Percentiles rank a stretch among this genome's conserved stretches.
Evolutionary conservation across 345 rosid genomes (phyloP).

Genomic region (Acer campestre): DNA sequence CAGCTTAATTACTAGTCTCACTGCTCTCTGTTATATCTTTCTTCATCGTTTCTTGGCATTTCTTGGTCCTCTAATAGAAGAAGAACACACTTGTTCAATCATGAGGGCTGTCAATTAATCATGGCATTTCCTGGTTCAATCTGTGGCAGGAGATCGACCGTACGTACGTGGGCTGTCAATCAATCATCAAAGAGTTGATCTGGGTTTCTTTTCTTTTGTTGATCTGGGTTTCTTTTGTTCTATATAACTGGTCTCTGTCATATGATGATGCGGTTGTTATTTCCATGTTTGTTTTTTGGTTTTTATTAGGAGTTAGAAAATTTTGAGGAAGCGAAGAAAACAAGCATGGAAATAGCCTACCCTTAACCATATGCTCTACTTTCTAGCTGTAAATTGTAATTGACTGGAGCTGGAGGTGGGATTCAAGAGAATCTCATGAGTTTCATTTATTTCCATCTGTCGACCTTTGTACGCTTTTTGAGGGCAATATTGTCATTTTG

Average conservation of each 20-base stretch:
- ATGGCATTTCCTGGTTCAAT: background rate
- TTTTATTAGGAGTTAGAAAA: background rate
- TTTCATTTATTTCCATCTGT: slow-evolving; percentile 36
- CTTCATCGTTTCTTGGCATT: background rate
- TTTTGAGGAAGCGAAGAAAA: slow-evolving; percentile 32
- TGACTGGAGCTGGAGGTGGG: slow-evolving; percentile 7
- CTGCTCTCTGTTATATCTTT: background rate
- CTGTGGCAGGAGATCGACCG: no score
- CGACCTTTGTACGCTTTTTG: background rate
- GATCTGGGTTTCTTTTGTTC: background rate
- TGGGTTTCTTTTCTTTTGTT: background rate
- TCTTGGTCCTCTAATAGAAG: no score
- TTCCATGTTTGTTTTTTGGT: slow-evolving; percentile 54
- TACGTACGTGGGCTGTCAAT: background rate
- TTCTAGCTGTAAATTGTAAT: no score
- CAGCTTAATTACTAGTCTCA: no score
- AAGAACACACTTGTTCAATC: no score
- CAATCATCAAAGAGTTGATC: background rate
- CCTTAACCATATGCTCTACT: background rate
- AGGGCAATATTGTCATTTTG: slow-evolving; percentile 16
- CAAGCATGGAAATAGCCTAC: slow-evolving; percentile 57
- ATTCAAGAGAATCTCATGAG: slow-evolving; percentile 51
- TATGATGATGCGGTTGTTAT: slow-evolving; percentile 28
- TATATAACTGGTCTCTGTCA: background rate
- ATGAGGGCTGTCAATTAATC: background rate